Evolutionary conservation across 1,284 basidiomycete genomes (phyloP).

Genomic region (Acaromyces ingoldii): DNA sequence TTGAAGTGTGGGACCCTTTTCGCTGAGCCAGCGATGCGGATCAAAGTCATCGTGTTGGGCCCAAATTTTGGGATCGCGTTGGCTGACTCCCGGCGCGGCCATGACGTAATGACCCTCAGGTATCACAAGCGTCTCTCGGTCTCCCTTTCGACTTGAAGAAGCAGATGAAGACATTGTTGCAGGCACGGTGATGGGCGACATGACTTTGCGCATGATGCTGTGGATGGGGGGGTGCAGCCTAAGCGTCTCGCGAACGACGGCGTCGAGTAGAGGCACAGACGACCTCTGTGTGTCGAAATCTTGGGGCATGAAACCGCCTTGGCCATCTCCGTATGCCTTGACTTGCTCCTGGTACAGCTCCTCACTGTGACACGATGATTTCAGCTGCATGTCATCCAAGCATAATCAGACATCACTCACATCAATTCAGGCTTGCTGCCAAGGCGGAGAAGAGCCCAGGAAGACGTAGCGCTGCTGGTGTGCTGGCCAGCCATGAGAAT

Average conservation of each 20-base stretch:
- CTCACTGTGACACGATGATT: constrained; percentile 12
- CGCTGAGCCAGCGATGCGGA: constrained; percentile 76
- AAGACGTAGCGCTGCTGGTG: constrained; percentile 83
- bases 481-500: constrained; percentile 84
- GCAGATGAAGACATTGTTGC: constrained; percentile 60
- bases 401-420: constrained; percentile 57
- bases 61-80: constrained; percentile 84
- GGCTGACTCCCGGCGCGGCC: constrained; percentile 80
- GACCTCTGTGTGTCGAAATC: constrained; percentile 78
- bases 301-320: constrained; percentile 62
- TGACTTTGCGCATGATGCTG: constrained; percentile 71
- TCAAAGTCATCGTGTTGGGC: constrained; percentile 60
- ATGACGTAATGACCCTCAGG: constrained; percentile 88
- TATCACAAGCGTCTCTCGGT: constrained; percentile 65
- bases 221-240: constrained; percentile 55
- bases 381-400: background rate
- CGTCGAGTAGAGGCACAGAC: constrained; percentile 74
- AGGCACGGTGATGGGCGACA: constrained; percentile 77
- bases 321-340: constrained; percentile 68
- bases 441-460: constrained; percentile 85
- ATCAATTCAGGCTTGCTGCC: constrained; percentile 72
- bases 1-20: constrained; percentile 69
- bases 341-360: constrained; percentile 76
- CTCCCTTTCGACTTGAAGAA: constrained; percentile 53
- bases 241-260: constrained; percentile 86